Evolutionary conservation across 2,329 filamentous ascomycete genomes (phyloP), one percentile per base, ranked within the genome.

Genomic region (Colletotrichum tabaci): DNA sequence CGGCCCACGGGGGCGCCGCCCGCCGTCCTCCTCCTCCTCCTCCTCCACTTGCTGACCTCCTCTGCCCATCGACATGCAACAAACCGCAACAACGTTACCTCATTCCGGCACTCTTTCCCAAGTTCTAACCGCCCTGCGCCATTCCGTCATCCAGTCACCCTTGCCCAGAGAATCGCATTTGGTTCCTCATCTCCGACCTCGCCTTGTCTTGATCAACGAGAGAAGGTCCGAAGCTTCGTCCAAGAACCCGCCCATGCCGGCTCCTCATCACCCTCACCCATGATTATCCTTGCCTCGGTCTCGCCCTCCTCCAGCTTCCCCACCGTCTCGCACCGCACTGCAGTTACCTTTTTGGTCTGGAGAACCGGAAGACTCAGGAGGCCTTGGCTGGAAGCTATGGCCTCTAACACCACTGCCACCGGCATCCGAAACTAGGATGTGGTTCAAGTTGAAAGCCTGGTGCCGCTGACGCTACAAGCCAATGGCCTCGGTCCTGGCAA

Each of bases 401-500:
- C 67, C 64, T 46, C 47, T 64, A 42, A 23, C 58, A 53, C 15
- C 38, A 50, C 47, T 64, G 47, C 40, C 58, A 53, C 15, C 38
- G 5, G 21, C 58, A 63, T n/a, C 53, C 26, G 67, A 53, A 55
- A 23, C 52, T 23, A 13, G 46, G 12, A 21, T 26, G 21, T 58
- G 26, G 44, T 52, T 52, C 53, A 47, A 53, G 30, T 2, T 38
- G 46, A 9, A 61, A 55, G 18, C 21, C 26, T 26, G 55, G 35
- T 16, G 35, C 53, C 16, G 35, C 35, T 42, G n/a, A 35, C n/a
- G 40, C 23, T 35, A 10, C 42, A n/a, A 30, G 26, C 21, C 46
- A 26, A 76, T 77, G 76, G 74, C 74, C 10, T 74, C 76, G 60
- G 74, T 63, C 6, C 46, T 76, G 30, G 71, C 68, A 23, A 68